Percentiles rank a stretch among this genome's conserved stretches.
Conservation (phyloP, 1,139 yeast species). For the Geotrichum cucujoidarum region DNA sequence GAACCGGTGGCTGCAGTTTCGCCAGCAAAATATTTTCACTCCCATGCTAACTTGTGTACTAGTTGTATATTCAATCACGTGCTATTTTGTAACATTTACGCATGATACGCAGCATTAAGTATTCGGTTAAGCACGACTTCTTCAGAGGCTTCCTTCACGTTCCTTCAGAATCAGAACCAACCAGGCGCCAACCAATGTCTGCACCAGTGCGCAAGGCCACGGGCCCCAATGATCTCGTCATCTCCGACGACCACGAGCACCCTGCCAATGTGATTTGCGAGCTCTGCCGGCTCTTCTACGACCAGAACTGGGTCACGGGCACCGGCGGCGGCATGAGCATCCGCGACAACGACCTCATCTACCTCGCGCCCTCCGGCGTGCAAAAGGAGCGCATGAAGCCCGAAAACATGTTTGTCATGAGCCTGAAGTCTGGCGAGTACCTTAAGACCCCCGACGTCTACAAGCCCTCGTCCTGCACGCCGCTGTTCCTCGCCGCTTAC, state of each 20-base stretch:
- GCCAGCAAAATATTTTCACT: no score
- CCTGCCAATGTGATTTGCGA: conserved; percentile 86
- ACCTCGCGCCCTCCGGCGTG: conserved; percentile 90
- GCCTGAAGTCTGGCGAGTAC: conserved; percentile 50
- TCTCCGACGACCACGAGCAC: conserved; percentile 55
- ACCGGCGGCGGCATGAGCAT: conserved; percentile 95
- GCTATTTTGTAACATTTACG: no score
- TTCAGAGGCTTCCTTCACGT: neutral
- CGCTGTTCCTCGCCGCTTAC: conserved; percentile 76
- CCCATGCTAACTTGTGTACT: no score
- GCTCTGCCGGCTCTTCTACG: conserved; percentile 69
- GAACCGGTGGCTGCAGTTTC: no score
- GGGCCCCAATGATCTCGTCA: conserved; percentile 36
- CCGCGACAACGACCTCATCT: conserved; percentile 54
- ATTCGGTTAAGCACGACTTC: neutral
- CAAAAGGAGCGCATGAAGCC: conserved; percentile 87
- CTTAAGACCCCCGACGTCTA: conserved; percentile 57
- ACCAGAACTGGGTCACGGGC: conserved; percentile 89
- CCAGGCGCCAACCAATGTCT: neutral
- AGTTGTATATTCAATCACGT: no score
- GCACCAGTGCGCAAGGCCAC: conserved; percentile 15
- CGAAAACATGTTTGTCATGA: conserved; percentile 75
- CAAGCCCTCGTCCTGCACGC: conserved; percentile 92
- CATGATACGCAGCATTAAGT: no score
- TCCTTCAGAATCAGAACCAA: neutral